Conservation (phyloP, 257 asterid genomes). For the Solanum commersonii region DNA sequence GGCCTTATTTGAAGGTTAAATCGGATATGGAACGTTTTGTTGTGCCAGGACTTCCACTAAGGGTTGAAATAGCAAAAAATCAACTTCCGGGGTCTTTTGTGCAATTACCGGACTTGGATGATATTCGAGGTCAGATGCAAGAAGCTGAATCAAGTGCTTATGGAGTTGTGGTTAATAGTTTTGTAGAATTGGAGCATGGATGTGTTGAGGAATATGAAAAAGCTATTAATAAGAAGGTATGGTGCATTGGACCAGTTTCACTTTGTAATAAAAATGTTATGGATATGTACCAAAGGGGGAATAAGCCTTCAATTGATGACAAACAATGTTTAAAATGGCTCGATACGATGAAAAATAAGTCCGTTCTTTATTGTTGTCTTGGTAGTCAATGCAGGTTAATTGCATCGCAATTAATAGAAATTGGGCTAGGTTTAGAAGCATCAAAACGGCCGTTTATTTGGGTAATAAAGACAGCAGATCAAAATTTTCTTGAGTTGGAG, state of each 20-base stretch:
- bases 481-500: constrained; percentile 8
- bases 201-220: constrained; percentile 39
- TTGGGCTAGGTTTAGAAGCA: constrained; percentile 57
- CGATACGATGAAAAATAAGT: constrained; percentile 20
- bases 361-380: constrained; percentile 54
- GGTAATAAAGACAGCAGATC: constrained; percentile 36
- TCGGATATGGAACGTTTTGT: constrained; percentile 37
- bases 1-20: constrained; percentile 26
- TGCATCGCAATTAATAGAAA: constrained; percentile 41
- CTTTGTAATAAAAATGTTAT: constrained; percentile 28
- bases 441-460: constrained; percentile 49
- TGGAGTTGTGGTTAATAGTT: constrained; percentile 63
- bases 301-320: constrained; percentile 40
- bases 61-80: constrained; percentile 24
- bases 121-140: constrained; percentile 51
- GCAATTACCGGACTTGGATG: constrained; percentile 50
- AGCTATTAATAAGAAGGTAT: constrained; percentile 46
- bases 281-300: constrained; percentile 69
- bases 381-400: constrained; percentile 68
- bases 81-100: constrained; percentile 65
- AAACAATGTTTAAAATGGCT: constrained; percentile 40
- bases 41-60: constrained; percentile 55
- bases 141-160: constrained; percentile 48
- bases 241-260: constrained; percentile 79
- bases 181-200: constrained; percentile 44